Percentiles rank a stretch among this genome's conserved stretches.
Evolutionary conservation across 148 eudicot genomes (phyloP).

Genomic region (Chenopodium formosanum): DNA sequence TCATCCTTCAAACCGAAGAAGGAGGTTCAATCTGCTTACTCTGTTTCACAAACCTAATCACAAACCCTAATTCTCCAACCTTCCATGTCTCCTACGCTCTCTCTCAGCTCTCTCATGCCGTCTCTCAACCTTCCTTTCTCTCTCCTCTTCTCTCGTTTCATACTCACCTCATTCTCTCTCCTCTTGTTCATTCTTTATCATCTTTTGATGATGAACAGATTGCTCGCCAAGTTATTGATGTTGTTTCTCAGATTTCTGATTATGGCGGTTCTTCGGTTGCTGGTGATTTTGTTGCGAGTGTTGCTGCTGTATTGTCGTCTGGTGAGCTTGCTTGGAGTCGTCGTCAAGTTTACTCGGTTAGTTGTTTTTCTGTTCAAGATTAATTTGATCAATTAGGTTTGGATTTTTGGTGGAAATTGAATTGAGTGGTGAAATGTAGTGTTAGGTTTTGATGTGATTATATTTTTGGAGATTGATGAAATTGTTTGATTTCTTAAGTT

Average conservation of each 20-base stretch:
- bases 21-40: conserved; percentile 79
- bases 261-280: conserved; percentile 38
- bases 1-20: conserved; percentile 46
- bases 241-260: conserved; percentile 39
- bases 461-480: background rate
- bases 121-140: conserved; percentile 61
- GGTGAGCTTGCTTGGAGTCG: conserved; percentile 63
- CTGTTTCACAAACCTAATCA: conserved; percentile 77
- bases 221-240: conserved; percentile 49
- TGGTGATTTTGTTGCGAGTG: conserved; percentile 55
- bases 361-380: background rate
- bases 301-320: conserved; percentile 44
- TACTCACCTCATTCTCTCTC: conserved; percentile 62
- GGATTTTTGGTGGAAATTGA: background rate
- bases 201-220: conserved; percentile 60
- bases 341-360: conserved; percentile 61
- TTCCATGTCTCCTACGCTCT: conserved; percentile 91
- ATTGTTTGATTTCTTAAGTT: no score
- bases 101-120: conserved; percentile 70
- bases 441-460: background rate
- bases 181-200: conserved; percentile 52
- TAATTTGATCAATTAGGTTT: background rate
- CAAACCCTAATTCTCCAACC: conserved; percentile 64
- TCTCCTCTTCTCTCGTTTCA: conserved; percentile 53
- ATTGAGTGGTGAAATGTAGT: background rate